Base-by-base conservation (phyloP, 2,329 filamentous ascomycete genomes). In the Neonectria neomacrospora region DNA sequence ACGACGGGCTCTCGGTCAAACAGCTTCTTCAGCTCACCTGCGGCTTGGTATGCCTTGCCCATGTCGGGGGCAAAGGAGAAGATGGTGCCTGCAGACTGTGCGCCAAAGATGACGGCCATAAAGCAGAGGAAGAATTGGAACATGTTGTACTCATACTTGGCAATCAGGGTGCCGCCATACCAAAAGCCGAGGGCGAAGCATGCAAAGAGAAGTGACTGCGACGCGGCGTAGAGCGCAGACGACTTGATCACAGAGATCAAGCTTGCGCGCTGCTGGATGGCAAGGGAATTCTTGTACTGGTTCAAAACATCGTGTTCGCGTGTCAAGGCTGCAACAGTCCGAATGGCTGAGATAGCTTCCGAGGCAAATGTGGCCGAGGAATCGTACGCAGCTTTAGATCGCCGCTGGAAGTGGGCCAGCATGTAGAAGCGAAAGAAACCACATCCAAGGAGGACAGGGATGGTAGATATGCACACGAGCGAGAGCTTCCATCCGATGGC, bases 111-210 rank as follows among this genome's bases (percentile, higher is more conserved):
- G 71, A 98, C 87, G 48, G 93, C 86, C 64, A 90, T 89, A 80
- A 97, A 97, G 73, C 92, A 94, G 50, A 97, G 84, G 80, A 97
- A 98, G 85, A 98, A 98, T 70, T 94, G 91, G 78, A 95, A 95
- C 72, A 93, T 85, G 68, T 80, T 77, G 77, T 96, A 95, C 75
- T 96, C 91, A 51, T 80, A 74, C 60, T 85, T 85, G 22, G 86
- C 89, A 56, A 97, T 90, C 32, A 96, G 82, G 0, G 85, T 91
- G 28, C 93, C 92, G 64, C 94, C 94, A 73, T 96, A 97, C 93
- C 93, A 97, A 82, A 97, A 97, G 2, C 91, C 93, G 4, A 97
- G 87, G 0, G 94, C 94, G 63, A 96, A 90, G 69, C 90, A 93
- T 50, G 94, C 83, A 80, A 97, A 96, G 64, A 92, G 88, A 62